Evolutionary conservation across 345 rosid genomes (phyloP), one percentile per base, ranked within the genome.

Genomic region (Moricandia arvensis): DNA sequence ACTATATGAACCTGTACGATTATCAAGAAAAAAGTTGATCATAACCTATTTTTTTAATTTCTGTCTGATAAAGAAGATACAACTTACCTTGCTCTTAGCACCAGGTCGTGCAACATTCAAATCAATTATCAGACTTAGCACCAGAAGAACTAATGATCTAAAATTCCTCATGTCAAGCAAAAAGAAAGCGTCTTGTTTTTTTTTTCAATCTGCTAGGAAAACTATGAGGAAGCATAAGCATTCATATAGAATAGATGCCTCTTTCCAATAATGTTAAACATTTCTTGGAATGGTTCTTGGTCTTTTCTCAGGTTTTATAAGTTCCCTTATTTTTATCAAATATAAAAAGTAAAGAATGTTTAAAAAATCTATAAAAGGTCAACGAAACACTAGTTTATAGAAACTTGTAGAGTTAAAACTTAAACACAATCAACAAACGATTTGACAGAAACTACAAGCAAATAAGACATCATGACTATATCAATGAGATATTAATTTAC

Each of bases 1-100:
- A 59, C 63, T 13, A 59, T 59, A 29, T 59, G 63, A 59, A 59
- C 63, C 63, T 59, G 15, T 61, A 4, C 18, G 59, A 55, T 61
- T 12, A 29, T 59, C 63, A 59, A 3, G 18, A 58, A 49, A 60
- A 59, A 29, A 18, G 35, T 13, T 59, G 17, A 15, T 27, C 35
- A 59, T 27, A 6, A 29, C 17, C 63, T 59, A 3, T 59, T 13
- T 4, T 59, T 8, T 11, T 13, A 27, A 6, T 27, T n/a, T 6
- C 2, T 57, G 26, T 3, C 18, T 59, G 18, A 12, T 6, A n/a
- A 59, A 30, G 37, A 59, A 29, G 63, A 29, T 13, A 55, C 21
- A 59, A 59, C 2, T 16, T 59, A 59, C 63, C 63, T 59, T 59
- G 63, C 63, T 59, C 63, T 27, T 27, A 59, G 63, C 63, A 45